Percentiles rank a stretch among this genome's conserved stretches.
phyloP scores from a whole-genome alignment of 2,329 filamentous ascomycete species.

The Alternaria dauci region DNA sequence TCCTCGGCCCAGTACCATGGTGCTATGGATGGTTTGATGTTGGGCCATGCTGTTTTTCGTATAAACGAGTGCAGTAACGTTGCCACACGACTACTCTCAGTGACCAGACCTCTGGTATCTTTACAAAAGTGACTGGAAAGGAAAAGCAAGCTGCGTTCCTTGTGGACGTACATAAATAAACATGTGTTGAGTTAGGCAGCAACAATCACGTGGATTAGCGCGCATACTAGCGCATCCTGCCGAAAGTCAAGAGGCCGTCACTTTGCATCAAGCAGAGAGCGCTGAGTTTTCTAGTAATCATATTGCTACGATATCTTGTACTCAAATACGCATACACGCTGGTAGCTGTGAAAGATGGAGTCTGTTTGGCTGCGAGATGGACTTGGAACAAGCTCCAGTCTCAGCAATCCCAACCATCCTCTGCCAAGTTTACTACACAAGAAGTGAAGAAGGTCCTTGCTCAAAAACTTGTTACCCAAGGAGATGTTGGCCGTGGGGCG shows the following conservation, averaged over 20 bases:
- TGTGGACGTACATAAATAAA: not conserved
- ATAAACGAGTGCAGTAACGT: not conserved
- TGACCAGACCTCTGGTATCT: not conserved
- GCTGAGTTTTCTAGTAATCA: slow-evolving; percentile 9
- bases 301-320: slow-evolving; percentile 19
- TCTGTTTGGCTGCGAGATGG: not conserved
- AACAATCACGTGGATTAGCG: not conserved
- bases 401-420: not conserved
- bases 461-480: slow-evolving; percentile 1
- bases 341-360: slow-evolving; percentile 11
- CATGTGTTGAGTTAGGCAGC: not conserved
- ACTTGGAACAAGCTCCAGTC: slow-evolving; percentile 8
- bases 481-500: slow-evolving; percentile 15
- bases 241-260: not conserved
- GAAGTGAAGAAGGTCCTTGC: slow-evolving; percentile 26
- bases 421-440: slow-evolving; percentile 26
- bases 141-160: not conserved
- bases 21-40: not conserved
- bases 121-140: not conserved
- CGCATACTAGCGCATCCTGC: not conserved
- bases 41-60: not conserved
- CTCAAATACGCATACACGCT: slow-evolving; percentile 15
- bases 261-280: not conserved
- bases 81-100: not conserved
- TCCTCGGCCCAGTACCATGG: too few species aligned